phyloP scores from a whole-genome alignment of 306 rosid genomes.

The Crataegus laevigata region DNA sequence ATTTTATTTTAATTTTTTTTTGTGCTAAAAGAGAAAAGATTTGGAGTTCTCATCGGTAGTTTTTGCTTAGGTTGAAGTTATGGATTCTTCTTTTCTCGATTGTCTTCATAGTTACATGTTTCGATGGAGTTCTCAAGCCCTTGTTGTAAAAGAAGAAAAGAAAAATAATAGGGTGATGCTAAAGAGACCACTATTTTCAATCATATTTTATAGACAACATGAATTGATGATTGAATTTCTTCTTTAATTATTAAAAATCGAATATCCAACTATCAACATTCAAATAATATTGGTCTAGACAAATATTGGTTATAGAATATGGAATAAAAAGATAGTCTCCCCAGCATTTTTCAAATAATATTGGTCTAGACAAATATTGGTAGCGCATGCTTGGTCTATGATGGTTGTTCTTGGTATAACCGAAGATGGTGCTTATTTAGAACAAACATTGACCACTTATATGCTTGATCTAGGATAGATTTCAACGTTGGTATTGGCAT shows the following conservation, averaged over 20 bases:
- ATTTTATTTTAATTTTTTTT: too few relatives aligned
- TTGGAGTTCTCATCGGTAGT: not conserved
- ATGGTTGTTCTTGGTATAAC: not conserved
- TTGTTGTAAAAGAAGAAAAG: not conserved
- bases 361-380: not conserved
- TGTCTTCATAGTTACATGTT: not conserved
- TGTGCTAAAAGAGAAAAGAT: not conserved
- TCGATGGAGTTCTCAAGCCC: not conserved
- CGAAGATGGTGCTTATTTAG: not conserved
- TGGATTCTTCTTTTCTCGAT: not conserved
- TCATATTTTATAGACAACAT: not conserved
- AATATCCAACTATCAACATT: too few relatives aligned
- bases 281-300: too few relatives aligned
- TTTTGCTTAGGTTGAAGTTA: not conserved
- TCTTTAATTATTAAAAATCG: too few relatives aligned
- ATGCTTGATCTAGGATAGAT: too few relatives aligned
- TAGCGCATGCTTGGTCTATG: not conserved
- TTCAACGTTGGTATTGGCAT: too few relatives aligned
- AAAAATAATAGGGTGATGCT: not conserved
- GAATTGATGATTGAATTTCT: too few relatives aligned
- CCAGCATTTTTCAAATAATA: not conserved
- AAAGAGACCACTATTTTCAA: too few relatives aligned
- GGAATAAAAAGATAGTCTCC: not conserved
- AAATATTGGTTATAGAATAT: too few relatives aligned
- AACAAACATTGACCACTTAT: too few relatives aligned